A percentile compares a stretch with the other conserved stretches of the same genome.
Evolutionary conservation across 2,329 filamentous ascomycete genomes (phyloP).

Genomic region (Cadophora sp.): DNA sequence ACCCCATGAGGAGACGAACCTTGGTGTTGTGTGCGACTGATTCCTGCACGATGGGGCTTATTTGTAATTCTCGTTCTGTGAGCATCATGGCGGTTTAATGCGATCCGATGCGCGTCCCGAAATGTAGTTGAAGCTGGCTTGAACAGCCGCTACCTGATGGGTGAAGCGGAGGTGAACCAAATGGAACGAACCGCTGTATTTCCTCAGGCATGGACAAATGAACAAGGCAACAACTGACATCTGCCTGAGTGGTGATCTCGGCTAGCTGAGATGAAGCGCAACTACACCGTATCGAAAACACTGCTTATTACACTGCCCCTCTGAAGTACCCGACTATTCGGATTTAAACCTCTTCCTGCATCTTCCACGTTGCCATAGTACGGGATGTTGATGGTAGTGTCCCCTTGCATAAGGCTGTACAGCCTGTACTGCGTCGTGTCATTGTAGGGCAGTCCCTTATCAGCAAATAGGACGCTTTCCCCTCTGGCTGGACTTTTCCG

Average conservation of each 20-base stretch:
- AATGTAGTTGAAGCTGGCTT: not conserved
- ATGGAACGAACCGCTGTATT: no score
- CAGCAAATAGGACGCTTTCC: not conserved
- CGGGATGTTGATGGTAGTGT: not conserved
- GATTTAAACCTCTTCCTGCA: conserved; percentile 20
- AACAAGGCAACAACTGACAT: no score
- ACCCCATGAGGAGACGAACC: conserved; percentile 51
- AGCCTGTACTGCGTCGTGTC: not conserved
- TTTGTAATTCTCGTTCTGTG: conserved; percentile 76
- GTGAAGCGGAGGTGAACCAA: no score
- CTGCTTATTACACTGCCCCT: not conserved
- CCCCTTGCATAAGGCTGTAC: conserved; percentile 10
- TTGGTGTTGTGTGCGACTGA: conserved; percentile 83
- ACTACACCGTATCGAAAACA: no score
- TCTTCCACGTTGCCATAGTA: not conserved
- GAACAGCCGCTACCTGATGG: no score
- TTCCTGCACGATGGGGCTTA: conserved; percentile 79
- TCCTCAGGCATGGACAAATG: no score
- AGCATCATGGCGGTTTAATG: conserved; percentile 56
- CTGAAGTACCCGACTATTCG: conserved; percentile 16
- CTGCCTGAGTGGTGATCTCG: no score
- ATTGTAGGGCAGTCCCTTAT: not conserved
- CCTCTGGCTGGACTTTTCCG: not conserved
- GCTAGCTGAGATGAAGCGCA: no score
- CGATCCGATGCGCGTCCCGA: not conserved